A percentile compares a stretch with the other conserved stretches of the same genome.
Conservation (phyloP, 2,329 filamentous ascomycete genomes). For the Trichoderma semiorbis region DNA sequence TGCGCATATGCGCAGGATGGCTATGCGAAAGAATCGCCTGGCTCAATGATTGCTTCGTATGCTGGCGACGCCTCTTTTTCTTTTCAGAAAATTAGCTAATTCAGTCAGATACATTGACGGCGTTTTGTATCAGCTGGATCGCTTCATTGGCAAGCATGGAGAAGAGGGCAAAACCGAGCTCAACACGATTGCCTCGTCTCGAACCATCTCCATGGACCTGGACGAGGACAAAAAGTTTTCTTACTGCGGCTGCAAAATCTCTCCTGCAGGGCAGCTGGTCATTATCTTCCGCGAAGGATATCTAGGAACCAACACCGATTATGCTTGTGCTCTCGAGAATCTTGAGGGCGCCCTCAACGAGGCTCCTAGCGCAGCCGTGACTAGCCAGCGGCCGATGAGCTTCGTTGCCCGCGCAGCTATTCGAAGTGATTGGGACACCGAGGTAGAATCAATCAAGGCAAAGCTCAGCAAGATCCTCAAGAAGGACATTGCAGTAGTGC, state of each 20-base stretch:
- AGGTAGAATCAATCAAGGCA: slow-evolving; percentile 36
- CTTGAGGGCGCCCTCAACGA: slow-evolving; percentile 46
- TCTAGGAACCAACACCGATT: slow-evolving; percentile 45
- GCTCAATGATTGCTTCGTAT: slow-evolving; percentile 43
- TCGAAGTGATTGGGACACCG: slow-evolving; percentile 39
- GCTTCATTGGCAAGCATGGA: slow-evolving; percentile 37
- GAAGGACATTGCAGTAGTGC: slow-evolving; percentile 43
- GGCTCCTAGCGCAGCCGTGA: slow-evolving; percentile 29
- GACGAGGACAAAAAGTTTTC: slow-evolving; percentile 41
- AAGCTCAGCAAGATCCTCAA: slow-evolving; percentile 39
- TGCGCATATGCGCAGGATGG: slow-evolving; percentile 45
- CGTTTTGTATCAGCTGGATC: slow-evolving; percentile 40
- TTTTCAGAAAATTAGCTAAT: background rate
- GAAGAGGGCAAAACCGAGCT: slow-evolving; percentile 43
- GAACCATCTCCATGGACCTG: slow-evolving; percentile 45
- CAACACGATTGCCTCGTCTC: slow-evolving; percentile 43
- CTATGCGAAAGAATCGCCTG: slow-evolving; percentile 42
- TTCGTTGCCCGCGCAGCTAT: slow-evolving; percentile 44
- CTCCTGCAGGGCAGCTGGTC: slow-evolving; percentile 42
- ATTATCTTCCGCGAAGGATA: slow-evolving; percentile 44
- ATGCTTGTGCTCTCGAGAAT: slow-evolving; percentile 35
- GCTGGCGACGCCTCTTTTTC: slow-evolving; percentile 6
- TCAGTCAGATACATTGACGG: slow-evolving; percentile 41
- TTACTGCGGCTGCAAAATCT: slow-evolving; percentile 45
- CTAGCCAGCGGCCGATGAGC: slow-evolving; percentile 34